Percentiles rank a stretch among this genome's conserved stretches.
Conservation (phyloP, 2,329 filamentous ascomycete genomes). For the Xylaria digitata region DNA sequence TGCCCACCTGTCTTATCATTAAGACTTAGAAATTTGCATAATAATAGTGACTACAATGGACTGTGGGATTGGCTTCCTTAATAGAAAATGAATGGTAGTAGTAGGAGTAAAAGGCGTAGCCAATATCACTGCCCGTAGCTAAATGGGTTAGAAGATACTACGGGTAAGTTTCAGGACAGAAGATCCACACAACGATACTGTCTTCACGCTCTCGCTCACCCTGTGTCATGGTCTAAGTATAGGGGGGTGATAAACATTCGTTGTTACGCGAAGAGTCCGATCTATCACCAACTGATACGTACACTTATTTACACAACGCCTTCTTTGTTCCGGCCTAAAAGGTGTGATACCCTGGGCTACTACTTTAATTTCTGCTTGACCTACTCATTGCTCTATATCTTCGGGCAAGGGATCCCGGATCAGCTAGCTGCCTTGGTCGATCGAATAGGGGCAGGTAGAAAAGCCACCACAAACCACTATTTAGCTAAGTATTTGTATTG, state of each 20-base stretch:
- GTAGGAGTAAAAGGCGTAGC: background rate
- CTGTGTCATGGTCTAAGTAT: too few relatives aligned
- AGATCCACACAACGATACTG: background rate
- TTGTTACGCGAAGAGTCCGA: too few relatives aligned
- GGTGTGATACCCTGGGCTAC: too few relatives aligned
- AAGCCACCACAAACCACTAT: too few relatives aligned
- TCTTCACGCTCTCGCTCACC: background rate
- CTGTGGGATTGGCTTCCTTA: background rate
- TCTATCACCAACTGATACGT: too few relatives aligned
- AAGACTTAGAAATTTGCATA: background rate
- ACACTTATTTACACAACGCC: too few relatives aligned
- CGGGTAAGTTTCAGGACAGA: background rate
- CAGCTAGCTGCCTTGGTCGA: too few relatives aligned
- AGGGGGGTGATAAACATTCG: too few relatives aligned
- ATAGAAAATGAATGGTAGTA: background rate
- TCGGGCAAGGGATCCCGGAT: background rate
- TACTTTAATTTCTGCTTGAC: background rate
- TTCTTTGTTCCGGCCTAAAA: too few relatives aligned
- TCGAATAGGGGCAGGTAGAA: too few relatives aligned
- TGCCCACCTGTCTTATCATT: background rate
- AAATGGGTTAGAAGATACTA: background rate
- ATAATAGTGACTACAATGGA: background rate
- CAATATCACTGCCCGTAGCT: background rate
- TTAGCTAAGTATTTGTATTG: too few relatives aligned
- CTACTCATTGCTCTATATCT: background rate